A percentile compares a stretch with the other conserved stretches of the same genome.
Conservation (phyloP, 352 stramenopile genomes). For the Phytophthora chlamydospora region DNA sequence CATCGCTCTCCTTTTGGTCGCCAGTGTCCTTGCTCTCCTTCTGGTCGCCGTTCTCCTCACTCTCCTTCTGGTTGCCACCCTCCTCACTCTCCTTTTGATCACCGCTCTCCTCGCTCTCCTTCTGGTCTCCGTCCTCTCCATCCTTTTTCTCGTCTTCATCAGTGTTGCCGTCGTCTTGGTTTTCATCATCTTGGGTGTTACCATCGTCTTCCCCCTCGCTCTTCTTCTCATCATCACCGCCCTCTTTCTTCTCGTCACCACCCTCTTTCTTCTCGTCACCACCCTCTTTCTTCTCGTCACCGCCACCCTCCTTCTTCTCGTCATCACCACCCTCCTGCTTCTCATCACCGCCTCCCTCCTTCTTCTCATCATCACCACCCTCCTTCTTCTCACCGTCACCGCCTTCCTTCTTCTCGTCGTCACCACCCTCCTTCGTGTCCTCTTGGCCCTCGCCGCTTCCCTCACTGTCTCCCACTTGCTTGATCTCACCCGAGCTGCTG, state of each 20-base stretch:
- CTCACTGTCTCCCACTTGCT: conserved; percentile 6
- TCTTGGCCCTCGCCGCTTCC: not conserved
- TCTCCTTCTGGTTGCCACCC: not conserved
- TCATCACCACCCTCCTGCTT: not conserved
- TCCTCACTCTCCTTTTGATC: too few relatives aligned
- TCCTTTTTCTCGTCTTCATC: too few relatives aligned
- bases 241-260: not conserved
- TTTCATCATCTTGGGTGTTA: not conserved
- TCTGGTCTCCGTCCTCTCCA: too few relatives aligned
- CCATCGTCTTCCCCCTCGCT: not conserved
- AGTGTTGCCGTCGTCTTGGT: not conserved
- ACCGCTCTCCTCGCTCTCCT: too few relatives aligned
- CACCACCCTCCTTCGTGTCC: not conserved
- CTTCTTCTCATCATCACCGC: not conserved
- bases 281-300: not conserved
- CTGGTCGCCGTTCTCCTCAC: not conserved
- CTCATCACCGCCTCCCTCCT: conserved; percentile 3
- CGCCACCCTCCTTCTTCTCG: not conserved
- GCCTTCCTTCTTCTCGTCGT: conserved; percentile 3
- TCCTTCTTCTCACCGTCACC: conserved; percentile 12
- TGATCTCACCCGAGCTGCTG: conserved; percentile 7
- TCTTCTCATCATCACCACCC: conserved; percentile 1
- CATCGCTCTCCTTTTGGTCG: not conserved
- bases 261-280: too few relatives aligned
- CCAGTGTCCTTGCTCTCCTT: too few relatives aligned